Evolutionary conservation across 176 grass and related monocot species (phyloP), one percentile per base, ranked within the genome.

Genomic region (Rhynchospora tenuis): DNA sequence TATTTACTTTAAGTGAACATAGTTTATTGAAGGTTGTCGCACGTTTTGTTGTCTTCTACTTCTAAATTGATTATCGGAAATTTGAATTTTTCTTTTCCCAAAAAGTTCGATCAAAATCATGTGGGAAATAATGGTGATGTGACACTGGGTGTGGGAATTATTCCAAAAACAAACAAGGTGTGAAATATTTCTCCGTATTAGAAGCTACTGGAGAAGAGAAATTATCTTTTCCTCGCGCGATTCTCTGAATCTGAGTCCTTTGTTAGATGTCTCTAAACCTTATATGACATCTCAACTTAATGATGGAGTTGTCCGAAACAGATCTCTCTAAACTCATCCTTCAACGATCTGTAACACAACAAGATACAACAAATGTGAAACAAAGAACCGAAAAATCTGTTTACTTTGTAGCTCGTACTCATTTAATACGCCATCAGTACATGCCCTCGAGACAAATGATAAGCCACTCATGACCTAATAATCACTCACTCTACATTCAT

Each of bases 391-490:
- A 0, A 26, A 12, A 75, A 0, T 11, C 11, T 76, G 14, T 50
- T 70, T 29, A 14, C 17, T 70, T 50, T 73, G 69, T 19, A 26
- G 20, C 43, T 73, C 43, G 11, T 12, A 51, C 45, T 65, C 43
- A 65, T 76, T 82, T 82, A 65, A 65, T 82, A 65, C 20, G 22
- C 59, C 80, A 67, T 68, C 54, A 83, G 11, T 60, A 60, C 24
- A 64, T 52, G 9, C 20, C 23, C 22, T 71, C 72, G 38, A 81
- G 86, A 82, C 82, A 93, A 91, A 97, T 97, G 90, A 97, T 94
- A 91, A 88, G 89, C 85, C 91, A 97, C 92, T 94, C 92, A 97
- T 94, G 89, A 90, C 85, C 92, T 94, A 97, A 97, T 94, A 97
- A 97, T 97, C 92, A 91, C 83, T 65, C 44, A 82, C 55, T 70